Evolutionary conservation across 1,139 yeast genomes (phyloP).

Genomic region (Kurtzmaniella natalensis): DNA sequence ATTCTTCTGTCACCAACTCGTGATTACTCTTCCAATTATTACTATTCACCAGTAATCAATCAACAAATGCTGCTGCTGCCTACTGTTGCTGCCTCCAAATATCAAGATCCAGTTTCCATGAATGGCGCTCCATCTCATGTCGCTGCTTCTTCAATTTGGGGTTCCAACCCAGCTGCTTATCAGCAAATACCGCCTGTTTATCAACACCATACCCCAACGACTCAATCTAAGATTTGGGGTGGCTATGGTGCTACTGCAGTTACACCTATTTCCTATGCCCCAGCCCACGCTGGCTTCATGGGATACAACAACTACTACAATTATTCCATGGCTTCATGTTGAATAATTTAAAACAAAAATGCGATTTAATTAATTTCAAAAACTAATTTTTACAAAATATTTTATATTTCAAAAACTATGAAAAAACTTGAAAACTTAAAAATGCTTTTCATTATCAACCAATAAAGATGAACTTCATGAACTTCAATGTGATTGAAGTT

Average conservation of each 20-base stretch:
- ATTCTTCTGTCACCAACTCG: conserved; percentile 5
- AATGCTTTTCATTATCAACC: too few relatives aligned
- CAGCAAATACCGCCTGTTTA: conserved; percentile 1
- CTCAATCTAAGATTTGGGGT: conserved; percentile 15
- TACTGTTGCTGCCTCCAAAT: conserved; percentile 1
- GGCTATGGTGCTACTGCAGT: conserved; percentile 4
- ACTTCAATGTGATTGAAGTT: too few relatives aligned
- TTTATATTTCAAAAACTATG: too few relatives aligned
- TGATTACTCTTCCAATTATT: conserved; percentile 1
- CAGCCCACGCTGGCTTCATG: conserved; percentile 18
- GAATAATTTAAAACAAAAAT: too few relatives aligned
- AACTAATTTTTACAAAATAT: too few relatives aligned
- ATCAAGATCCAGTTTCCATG: conserved; percentile 12
- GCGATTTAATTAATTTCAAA: too few relatives aligned
- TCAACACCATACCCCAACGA: conserved; percentile 9
- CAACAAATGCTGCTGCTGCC: too few relatives aligned
- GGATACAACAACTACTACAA: conserved; percentile 36
- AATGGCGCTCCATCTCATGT: conserved; percentile 21
- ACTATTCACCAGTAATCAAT: conserved; percentile 7
- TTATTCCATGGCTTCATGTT: conserved; percentile 33
- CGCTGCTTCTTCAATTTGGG: conserved; percentile 9
- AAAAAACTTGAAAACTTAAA: too few relatives aligned
- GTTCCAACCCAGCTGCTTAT: conserved; percentile 20
- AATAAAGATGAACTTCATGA: too few relatives aligned
- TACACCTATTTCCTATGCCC: conserved; percentile 1